phyloP scores from a whole-genome alignment of 805 yeast species.

The Yarrowia sp. region DNA sequence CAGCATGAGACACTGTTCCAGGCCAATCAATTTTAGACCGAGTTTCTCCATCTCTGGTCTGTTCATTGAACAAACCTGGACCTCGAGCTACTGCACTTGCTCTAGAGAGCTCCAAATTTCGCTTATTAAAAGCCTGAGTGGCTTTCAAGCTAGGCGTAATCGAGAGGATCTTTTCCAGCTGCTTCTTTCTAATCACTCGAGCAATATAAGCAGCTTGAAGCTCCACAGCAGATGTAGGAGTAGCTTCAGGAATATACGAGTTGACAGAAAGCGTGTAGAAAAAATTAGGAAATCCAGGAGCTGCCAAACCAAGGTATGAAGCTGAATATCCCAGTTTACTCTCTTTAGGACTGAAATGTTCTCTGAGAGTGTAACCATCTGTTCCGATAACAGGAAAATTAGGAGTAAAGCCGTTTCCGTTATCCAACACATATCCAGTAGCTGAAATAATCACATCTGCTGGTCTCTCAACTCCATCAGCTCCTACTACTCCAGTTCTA shows the following conservation, averaged over 20 bases:
- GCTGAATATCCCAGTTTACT: constrained; percentile 7
- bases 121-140: constrained; percentile 16
- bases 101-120: constrained; percentile 2
- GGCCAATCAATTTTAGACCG: constrained; percentile 25
- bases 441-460: constrained; percentile 26
- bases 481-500: constrained; percentile 30
- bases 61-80: neutral
- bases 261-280: constrained; percentile 27
- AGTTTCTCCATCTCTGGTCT: neutral
- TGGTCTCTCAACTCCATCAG: constrained; percentile 26
- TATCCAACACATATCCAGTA: constrained; percentile 11
- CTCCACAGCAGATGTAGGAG: constrained; percentile 18
- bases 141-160: constrained; percentile 12
- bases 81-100: neutral
- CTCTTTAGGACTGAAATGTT: constrained; percentile 7
- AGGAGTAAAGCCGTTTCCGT: constrained; percentile 14
- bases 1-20: constrained; percentile 28
- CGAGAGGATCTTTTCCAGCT: constrained; percentile 13
- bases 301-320: constrained; percentile 24
- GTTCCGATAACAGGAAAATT: neutral
- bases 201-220: constrained; percentile 21
- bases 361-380: constrained; percentile 10
- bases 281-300: constrained; percentile 27
- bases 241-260: constrained; percentile 16
- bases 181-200: constrained; percentile 18